Base-by-base conservation (phyloP, 306 rosid genomes). In the Herpetospermum pedunculosum region DNA sequence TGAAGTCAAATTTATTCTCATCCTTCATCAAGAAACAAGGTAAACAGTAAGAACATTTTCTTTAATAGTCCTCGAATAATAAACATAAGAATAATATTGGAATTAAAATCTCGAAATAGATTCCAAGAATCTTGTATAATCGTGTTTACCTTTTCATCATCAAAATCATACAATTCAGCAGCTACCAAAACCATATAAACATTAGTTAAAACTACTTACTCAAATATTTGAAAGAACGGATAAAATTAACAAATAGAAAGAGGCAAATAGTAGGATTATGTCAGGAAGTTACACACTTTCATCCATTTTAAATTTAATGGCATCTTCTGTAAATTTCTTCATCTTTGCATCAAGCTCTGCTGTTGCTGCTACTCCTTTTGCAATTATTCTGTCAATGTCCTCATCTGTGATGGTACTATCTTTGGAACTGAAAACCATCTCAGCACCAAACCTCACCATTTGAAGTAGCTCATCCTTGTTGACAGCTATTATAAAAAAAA, bases 281-380 rank as follows among this genome's bases (percentile, higher is more conserved):
- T 29, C 34, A 29, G 70, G 70, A 75, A 43, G 55, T 62, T 41
- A 79, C 97, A 34, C 82, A 94, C 99, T 84, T 72, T 91, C 99
- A n/a, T 94, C 99, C 99, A 94, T 94, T 87, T 94, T 94, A 85
- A 94, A 94, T 81, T 94, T 94, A 78, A 94, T 91, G 14, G 97
- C 99, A 74, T 94, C 99, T 85, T 94, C 99, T n/a, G 97, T 94
- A 81, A 94, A 94, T 75, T 94, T 94, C 82, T 91, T 91, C 99
- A 94, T 94, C 88, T 94, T 94, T 16, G 97, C 99, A 79, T 91
- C 97, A 77, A 94, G 99, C 77, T 88, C 99, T 53, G 99, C 97
- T 15, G 96, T 94, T 62, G 99, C 89, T 83, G 92, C 97, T 81
- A 89, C 99, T 89, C 97, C 97, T 82, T 89, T 94, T 4, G 99